Conservation (phyloP, 306 rosid species). For the Urtica urens region DNA sequence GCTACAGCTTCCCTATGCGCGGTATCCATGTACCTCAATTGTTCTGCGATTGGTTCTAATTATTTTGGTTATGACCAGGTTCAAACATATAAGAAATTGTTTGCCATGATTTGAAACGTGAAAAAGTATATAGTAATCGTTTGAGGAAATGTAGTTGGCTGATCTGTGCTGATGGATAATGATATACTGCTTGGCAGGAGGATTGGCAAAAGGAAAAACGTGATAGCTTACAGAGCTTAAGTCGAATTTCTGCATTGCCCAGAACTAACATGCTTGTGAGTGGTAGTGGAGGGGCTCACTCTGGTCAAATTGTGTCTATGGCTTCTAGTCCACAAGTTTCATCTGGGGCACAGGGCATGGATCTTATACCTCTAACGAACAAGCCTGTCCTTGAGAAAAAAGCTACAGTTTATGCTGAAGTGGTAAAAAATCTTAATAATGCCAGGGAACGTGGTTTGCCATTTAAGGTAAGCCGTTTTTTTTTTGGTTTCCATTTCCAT, state of each 20-base stretch:
- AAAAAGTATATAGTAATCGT: too few relatives aligned
- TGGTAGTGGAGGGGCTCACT: slow-evolving; percentile 31
- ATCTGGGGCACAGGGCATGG: slow-evolving; percentile 39
- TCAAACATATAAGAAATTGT: too few relatives aligned
- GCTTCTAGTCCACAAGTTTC: slow-evolving; percentile 50
- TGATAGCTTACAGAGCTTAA: slow-evolving; percentile 89
- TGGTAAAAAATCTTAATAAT: slow-evolving; percentile 66
- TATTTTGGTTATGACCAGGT: too few relatives aligned
- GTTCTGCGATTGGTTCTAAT: too few relatives aligned
- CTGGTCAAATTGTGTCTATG: slow-evolving; percentile 43
- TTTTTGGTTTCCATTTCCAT: not conserved
- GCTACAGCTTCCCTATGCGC: too few relatives aligned
- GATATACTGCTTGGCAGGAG: slow-evolving; percentile 52
- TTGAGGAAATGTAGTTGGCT: too few relatives aligned
- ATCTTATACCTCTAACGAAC: slow-evolving; percentile 42
- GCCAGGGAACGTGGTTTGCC: slow-evolving; percentile 79
- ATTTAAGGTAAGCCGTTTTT: slow-evolving; percentile 45
- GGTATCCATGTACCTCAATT: too few relatives aligned
- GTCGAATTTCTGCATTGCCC: slow-evolving; percentile 80
- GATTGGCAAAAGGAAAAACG: slow-evolving; percentile 98
- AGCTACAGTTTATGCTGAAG: slow-evolving; percentile 67
- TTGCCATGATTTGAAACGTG: too few relatives aligned
- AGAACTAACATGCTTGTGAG: slow-evolving; percentile 53
- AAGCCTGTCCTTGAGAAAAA: slow-evolving; percentile 70
- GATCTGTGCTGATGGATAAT: slow-evolving; percentile 7